Evolutionary conservation across 2,329 filamentous ascomycete species (phyloP).

Genomic region (Phyllosticta citrichinensis): DNA sequence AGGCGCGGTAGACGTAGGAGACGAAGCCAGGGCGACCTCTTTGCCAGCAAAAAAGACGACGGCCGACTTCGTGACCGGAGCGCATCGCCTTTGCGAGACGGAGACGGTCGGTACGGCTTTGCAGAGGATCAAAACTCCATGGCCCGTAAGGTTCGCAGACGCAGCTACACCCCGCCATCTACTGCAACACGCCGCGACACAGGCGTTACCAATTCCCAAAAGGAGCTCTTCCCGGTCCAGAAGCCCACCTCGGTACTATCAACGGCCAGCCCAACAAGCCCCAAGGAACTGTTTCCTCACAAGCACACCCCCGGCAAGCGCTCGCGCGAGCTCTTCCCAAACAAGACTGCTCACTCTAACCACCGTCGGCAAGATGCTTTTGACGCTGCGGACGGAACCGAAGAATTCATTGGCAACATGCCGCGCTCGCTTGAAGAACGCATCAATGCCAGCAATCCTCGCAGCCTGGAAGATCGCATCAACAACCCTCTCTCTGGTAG

Average conservation of each 20-base stretch:
- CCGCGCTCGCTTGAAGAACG: conserved; percentile 9
- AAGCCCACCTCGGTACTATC: conserved; percentile 6
- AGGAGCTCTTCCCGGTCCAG: conserved; percentile 47
- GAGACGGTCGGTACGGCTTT: conserved; percentile 39
- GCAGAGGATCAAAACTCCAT: conserved; percentile 37
- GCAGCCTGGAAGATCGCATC: not conserved
- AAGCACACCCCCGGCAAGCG: conserved; percentile 14
- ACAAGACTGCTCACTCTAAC: conserved; percentile 27
- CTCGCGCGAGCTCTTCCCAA: conserved; percentile 27
- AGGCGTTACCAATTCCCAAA: conserved; percentile 33
- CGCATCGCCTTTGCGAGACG: conserved; percentile 42
- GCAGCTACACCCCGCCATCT: conserved; percentile 30
- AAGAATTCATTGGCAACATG: conserved; percentile 7
- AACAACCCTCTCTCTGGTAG: not conserved
- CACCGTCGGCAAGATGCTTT: conserved; percentile 36
- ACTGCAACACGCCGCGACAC: conserved; percentile 14
- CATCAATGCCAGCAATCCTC: conserved; percentile 6
- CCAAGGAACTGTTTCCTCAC: conserved; percentile 13
- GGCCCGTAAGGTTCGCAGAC: conserved; percentile 31
- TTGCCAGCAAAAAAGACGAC: conserved; percentile 16
- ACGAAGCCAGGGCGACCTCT: conserved; percentile 22
- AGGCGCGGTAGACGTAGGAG: conserved; percentile 16
- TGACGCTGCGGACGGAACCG: conserved; percentile 22
- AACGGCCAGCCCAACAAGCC: conserved; percentile 2
- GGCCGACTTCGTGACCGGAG: conserved; percentile 49